Conservation (phyloP, 495 filamentous ascomycete genomes). For the Neurospora sublineolata region DNA sequence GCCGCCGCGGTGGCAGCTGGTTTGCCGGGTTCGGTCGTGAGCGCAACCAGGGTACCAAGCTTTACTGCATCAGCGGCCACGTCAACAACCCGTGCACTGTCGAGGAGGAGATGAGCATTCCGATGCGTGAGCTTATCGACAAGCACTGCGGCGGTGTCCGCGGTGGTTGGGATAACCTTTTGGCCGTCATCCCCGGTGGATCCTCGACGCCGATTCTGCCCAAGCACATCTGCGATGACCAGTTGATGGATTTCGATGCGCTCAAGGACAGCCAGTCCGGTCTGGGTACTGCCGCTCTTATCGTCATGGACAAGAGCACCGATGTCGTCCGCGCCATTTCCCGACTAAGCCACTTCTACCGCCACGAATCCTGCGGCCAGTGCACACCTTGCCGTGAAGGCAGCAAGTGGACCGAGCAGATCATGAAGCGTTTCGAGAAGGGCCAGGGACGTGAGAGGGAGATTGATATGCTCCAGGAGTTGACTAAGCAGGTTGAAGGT, state of each 20-base stretch:
- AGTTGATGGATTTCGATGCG: slow-evolving; percentile 98
- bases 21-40: slow-evolving; percentile 89
- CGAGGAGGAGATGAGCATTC: slow-evolving; percentile 97
- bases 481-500: slow-evolving; percentile 98
- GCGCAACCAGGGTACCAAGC: slow-evolving; percentile 90
- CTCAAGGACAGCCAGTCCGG: slow-evolving; percentile 95
- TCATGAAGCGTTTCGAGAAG: slow-evolving; percentile 91
- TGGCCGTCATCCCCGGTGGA: slow-evolving; percentile 89
- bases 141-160: slow-evolving; percentile 94
- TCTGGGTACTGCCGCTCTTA: slow-evolving; percentile 94
- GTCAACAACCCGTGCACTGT: slow-evolving; percentile 98
- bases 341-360: slow-evolving; percentile 89
- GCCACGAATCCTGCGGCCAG: slow-evolving; percentile 95
- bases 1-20: slow-evolving; percentile 83
- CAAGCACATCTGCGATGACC: slow-evolving; percentile 74
- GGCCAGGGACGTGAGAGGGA: slow-evolving; percentile 78
- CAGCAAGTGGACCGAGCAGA: slow-evolving; percentile 95
- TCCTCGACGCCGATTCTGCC: slow-evolving; percentile 94
- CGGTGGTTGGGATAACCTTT: slow-evolving; percentile 95
- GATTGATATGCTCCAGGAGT: slow-evolving; percentile 98
- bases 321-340: slow-evolving; percentile 92
- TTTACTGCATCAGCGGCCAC: slow-evolving; percentile 96
- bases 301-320: slow-evolving; percentile 96
- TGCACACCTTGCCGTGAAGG: slow-evolving; percentile 98
- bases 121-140: slow-evolving; percentile 87